Evolutionary conservation across 768 basidiomycete species (phyloP), one percentile per base, ranked within the genome.

Genomic region (Russula emetica): DNA sequence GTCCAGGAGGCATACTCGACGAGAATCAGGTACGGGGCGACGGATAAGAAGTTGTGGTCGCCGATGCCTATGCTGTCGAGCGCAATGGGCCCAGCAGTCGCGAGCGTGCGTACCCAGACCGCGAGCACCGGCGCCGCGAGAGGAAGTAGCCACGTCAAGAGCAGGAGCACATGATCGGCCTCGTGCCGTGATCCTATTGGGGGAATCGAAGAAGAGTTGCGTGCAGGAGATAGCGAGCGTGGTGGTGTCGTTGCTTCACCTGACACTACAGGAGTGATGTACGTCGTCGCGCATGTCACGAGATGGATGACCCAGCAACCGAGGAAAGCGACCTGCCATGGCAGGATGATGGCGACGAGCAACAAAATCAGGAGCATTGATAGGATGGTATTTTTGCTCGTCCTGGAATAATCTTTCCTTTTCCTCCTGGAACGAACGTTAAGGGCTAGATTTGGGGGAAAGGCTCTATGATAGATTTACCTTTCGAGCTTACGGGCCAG

Each of bases 241-340:
- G 54, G 18, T 55, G 51, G 56, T 8, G 61, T 52, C 5, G 45
- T 18, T 16, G 10, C 44, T 30, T 60, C 36, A 24, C 59, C 30
- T 16, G 71, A 26, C 10, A 24, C 24, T 36, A 16, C 14, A 8
- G 49, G 24, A 55, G 69, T 62, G 47, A 50, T 47, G 40, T 67
- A 58, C 42, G 72, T 75, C 42, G 73, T 76, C 20, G 80, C 80
- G 68, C 88, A 91, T 42, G 84, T 86, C 69, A 83, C 77, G 51
- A 92, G 75, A 64, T 93, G 92, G 56, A 89, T 83, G n/a, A 86
- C 64, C 85, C 91, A 92, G 67, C 86, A 86, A 22, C 90, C 86
- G 26, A 96, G 79, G 74, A 89, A 94, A 5, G 89, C 93, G 11
- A 95, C 89, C 74, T 97, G 94, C 85, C 92, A 93, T 0, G 94